Percentiles rank a stretch among this genome's conserved stretches.
Evolutionary conservation across 768 basidiomycete species (phyloP).

Genomic region (Mycena crocata): DNA sequence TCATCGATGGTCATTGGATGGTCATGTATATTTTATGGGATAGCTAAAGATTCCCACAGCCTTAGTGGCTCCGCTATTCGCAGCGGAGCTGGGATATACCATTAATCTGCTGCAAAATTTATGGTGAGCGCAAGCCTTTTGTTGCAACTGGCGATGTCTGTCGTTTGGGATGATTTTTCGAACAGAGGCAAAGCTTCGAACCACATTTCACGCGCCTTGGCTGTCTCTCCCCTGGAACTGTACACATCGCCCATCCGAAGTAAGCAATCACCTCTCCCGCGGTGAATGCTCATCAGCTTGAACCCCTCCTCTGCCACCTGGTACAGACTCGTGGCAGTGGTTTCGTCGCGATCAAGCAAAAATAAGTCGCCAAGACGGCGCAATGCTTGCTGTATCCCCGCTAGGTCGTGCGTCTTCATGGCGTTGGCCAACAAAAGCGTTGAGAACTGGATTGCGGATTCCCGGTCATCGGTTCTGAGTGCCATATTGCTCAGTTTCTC

Average conservation of each 20-base stretch:
- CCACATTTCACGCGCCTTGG: slow-evolving; percentile 3
- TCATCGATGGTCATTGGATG: too few species aligned
- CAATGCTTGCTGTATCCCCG: slow-evolving; percentile 14
- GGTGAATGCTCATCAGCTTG: slow-evolving; percentile 9
- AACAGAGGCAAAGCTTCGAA: background rate
- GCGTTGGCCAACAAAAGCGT: slow-evolving; percentile 3
- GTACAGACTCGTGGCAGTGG: slow-evolving; percentile 2
- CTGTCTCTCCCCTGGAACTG: background rate
- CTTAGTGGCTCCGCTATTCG: too few species aligned
- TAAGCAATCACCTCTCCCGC: slow-evolving; percentile 3
- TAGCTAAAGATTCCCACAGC: too few species aligned
- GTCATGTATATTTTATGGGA: too few species aligned
- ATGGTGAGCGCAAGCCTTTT: slow-evolving; percentile 33
- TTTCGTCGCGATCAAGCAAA: background rate
- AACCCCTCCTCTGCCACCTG: slow-evolving; percentile 6
- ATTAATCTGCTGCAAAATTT: too few species aligned
- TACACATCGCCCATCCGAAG: slow-evolving; percentile 5
- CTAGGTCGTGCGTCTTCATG: background rate
- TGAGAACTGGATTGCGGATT: background rate
- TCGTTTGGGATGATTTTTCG: slow-evolving; percentile 1
- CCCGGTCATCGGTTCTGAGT: background rate
- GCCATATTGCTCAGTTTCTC: slow-evolving; percentile 17
- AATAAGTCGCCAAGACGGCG: slow-evolving; percentile 17
- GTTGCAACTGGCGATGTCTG: background rate
- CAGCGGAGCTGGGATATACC: too few species aligned